Evolutionary conservation across 2,329 filamentous ascomycete species (phyloP), one percentile per base, ranked within the genome.

Genomic region (Phaeosphaeria sp.): DNA sequence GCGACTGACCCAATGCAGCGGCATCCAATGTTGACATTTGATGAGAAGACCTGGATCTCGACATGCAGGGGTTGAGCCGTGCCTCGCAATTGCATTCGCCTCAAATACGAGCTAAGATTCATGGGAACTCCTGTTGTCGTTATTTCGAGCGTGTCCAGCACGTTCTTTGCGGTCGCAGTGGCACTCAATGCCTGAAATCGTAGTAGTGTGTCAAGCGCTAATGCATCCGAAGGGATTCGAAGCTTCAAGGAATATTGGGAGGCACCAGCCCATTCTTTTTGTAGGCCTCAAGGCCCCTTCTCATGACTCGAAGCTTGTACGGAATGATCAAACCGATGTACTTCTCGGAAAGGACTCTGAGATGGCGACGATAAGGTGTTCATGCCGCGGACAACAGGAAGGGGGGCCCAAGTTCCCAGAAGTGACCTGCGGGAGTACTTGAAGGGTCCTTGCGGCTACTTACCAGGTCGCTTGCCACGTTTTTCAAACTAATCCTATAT

Each of bases 301-400:
- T 6, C 55, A 49, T 60, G 58, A 65, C 59, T 65, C 64, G 49
- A 57, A 6, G 25, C 49, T 53, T 30, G 40, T 22, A 20, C 57
- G 62, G 57, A 52, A 59, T 39, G 46, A 63, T 61, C 45, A 57
- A 25, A 17, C 60, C 62, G 62, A 43, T 27, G 51, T 27, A 48
- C 40, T 56, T 42, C 46, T 48, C 36, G 36, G 43, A 49, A 48
- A 25, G 46, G 27, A 36, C 49, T 33, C 22, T 30, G n/a, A 21
- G 24, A 55, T 44, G 45, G 50, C 47, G 25, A 30, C 49, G 6
- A 7, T 24, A n/a, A 18, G 40, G n/a, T 48, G 24, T 48, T 17
- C 24, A 30, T 20, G 24, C 7, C 6, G 24, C 45, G 45, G 25
- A 30, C 11, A 18, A 18, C 5, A 25, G 21, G n/a, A 24, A 7